phyloP scores from a whole-genome alignment of 352 stramenopile species.

The Phytophthora colocasiae region DNA sequence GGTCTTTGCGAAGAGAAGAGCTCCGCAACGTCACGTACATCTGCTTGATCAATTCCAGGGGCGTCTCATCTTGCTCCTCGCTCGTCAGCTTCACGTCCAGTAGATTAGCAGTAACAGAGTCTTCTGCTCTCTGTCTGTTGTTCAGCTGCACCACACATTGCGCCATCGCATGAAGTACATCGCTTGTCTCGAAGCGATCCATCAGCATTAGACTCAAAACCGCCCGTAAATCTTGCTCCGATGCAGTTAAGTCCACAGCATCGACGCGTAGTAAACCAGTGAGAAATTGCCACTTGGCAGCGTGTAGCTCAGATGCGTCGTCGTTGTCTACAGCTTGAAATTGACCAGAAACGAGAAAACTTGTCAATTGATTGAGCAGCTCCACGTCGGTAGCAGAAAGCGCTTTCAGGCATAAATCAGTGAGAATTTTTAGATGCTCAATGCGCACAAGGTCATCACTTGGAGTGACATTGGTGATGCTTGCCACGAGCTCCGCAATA shows the following conservation, averaged over 20 bases:
- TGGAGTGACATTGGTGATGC: constrained; percentile 11
- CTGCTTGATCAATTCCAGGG: constrained; percentile 70
- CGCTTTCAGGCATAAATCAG: neutral
- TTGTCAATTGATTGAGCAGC: constrained; percentile 30
- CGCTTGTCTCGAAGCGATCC: no score
- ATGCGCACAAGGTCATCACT: constrained; percentile 18
- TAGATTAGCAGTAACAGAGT: no score
- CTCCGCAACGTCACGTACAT: constrained; percentile 71
- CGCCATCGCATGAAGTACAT: no score
- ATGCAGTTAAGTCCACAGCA: constrained; percentile 4
- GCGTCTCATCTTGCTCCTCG: constrained; percentile 26
- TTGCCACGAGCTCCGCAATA: constrained; percentile 30
- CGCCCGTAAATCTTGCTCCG: constrained; percentile 18
- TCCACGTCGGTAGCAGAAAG: constrained; percentile 16
- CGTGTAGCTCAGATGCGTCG: constrained; percentile 32
- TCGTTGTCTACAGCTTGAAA: constrained; percentile 27
- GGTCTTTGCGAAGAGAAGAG: constrained; percentile 29
- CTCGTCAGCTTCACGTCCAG: constrained; percentile 19
- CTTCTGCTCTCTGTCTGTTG: no score
- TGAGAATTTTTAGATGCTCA: constrained; percentile 13
- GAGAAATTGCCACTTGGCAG: constrained; percentile 39
- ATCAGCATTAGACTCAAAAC: constrained; percentile 38
- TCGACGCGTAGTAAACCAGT: constrained; percentile 4
- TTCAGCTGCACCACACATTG: no score
- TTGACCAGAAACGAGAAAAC: constrained; percentile 17